These are phyloP conservation scores for Colletotrichum salicis DNA, from an alignment of 2,329 filamentous ascomycete species.

Conservation along the genomic window DNA sequence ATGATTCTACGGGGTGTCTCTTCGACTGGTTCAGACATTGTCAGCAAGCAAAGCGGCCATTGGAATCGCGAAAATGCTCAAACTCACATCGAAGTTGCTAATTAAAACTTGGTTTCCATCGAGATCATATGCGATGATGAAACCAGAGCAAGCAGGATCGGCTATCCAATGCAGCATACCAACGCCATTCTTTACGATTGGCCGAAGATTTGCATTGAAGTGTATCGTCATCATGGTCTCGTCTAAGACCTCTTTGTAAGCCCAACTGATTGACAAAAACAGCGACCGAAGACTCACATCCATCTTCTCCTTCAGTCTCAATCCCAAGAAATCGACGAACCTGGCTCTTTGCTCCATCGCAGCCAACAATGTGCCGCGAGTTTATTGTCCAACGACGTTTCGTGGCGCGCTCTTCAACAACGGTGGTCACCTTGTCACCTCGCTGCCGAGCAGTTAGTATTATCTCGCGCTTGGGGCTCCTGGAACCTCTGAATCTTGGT, in stretches of 20 bases:
- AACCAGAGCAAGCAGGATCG: slow-evolving; percentile 53
- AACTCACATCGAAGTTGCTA: slow-evolving; percentile 54
- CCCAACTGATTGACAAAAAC: neutral
- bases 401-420: slow-evolving; percentile 43
- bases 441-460: slow-evolving; percentile 14
- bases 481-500: too few relatives aligned
- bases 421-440: slow-evolving; percentile 41
- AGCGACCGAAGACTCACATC: slow-evolving; percentile 42
- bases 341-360: slow-evolving; percentile 48
- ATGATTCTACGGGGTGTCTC: slow-evolving; percentile 47
- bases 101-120: slow-evolving; percentile 54
- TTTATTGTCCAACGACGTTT: slow-evolving; percentile 40
- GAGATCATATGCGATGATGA: slow-evolving; percentile 56
- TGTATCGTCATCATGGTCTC: slow-evolving; percentile 60
- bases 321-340: slow-evolving; percentile 47
- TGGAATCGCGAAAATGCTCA: neutral
- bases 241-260: slow-evolving; percentile 41
- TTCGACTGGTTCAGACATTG: slow-evolving; percentile 38
- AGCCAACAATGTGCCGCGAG: slow-evolving; percentile 48
- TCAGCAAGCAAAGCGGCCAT: neutral
- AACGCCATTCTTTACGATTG: slow-evolving; percentile 48
- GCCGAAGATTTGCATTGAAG: slow-evolving; percentile 52
- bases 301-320: slow-evolving; percentile 53
- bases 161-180: slow-evolving; percentile 58
- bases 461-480: too few relatives aligned